These are phyloP conservation scores for Diaporthe velutina DNA, from an alignment of 2,329 filamentous ascomycete species.

Conservation along the genomic window DNA sequence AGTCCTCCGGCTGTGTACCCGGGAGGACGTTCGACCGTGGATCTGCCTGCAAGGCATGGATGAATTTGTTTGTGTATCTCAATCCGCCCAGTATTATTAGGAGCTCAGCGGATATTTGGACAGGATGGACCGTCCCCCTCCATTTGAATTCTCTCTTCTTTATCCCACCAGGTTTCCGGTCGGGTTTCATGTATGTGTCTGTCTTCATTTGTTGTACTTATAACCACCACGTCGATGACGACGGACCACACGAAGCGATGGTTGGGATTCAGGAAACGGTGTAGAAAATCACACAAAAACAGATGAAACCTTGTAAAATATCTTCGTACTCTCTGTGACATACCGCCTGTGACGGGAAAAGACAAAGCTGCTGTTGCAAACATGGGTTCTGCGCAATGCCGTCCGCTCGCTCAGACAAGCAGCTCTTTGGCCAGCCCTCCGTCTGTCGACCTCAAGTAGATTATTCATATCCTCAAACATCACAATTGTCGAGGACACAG, in stretches of 20 bases:
- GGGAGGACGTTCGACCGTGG: background rate
- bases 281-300: slow-evolving; percentile 21
- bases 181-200: slow-evolving; percentile 8
- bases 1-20: background rate
- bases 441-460: background rate
- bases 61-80: slow-evolving; percentile 25
- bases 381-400: background rate
- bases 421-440: background rate
- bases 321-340: background rate
- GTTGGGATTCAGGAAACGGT: background rate
- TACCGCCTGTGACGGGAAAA: background rate
- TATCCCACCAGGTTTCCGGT: background rate
- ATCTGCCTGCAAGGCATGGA: slow-evolving; percentile 10
- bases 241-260: background rate
- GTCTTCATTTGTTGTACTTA: slow-evolving; percentile 21
- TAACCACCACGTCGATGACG: background rate
- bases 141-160: background rate
- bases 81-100: slow-evolving; percentile 28
- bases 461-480: background rate
- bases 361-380: background rate
- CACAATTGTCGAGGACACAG: background rate
- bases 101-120: slow-evolving; percentile 26
- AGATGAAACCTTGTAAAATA: background rate
- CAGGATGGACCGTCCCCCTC: background rate
- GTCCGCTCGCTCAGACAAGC: no score